phyloP scores from a whole-genome alignment of 2,329 filamentous ascomycete genomes.

The Drechslerella dactyloides region DNA sequence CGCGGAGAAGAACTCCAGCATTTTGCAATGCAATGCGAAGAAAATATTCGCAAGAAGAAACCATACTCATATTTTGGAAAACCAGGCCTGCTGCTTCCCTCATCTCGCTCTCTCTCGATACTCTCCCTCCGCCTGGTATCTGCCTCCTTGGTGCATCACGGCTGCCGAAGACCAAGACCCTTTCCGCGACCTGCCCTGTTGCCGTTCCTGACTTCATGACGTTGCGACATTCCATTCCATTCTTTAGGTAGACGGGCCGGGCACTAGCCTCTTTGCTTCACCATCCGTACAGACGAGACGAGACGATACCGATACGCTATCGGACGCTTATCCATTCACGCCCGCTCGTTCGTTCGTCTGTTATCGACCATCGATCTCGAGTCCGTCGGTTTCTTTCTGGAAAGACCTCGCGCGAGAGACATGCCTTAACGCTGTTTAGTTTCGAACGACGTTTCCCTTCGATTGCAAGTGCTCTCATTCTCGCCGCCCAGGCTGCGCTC shows the following conservation, averaged over 20 bases:
- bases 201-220: conserved; percentile 43
- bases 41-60: conserved; percentile 49
- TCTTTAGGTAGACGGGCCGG: conserved; percentile 49
- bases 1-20: too few relatives aligned
- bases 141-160: conserved; percentile 37
- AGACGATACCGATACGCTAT: conserved; percentile 22
- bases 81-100: conserved; percentile 35
- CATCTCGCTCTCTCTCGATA: conserved; percentile 18
- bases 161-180: conserved; percentile 16
- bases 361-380: background rate
- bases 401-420: background rate
- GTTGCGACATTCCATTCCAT: conserved; percentile 49
- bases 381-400: too few relatives aligned
- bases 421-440: conserved; percentile 5
- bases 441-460: background rate
- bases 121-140: conserved; percentile 24
- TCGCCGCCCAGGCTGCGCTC: background rate
- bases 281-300: conserved; percentile 24
- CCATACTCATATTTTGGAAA: conserved; percentile 41
- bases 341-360: background rate
- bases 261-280: conserved; percentile 29
- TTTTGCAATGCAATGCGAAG: background rate
- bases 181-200: conserved; percentile 13
- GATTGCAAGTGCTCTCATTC: background rate
- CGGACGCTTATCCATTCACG: conserved; percentile 19